Evolutionary conservation across 371 early-diverging fungal genomes (phyloP).

Genomic region (Syncephalis fuscata): DNA sequence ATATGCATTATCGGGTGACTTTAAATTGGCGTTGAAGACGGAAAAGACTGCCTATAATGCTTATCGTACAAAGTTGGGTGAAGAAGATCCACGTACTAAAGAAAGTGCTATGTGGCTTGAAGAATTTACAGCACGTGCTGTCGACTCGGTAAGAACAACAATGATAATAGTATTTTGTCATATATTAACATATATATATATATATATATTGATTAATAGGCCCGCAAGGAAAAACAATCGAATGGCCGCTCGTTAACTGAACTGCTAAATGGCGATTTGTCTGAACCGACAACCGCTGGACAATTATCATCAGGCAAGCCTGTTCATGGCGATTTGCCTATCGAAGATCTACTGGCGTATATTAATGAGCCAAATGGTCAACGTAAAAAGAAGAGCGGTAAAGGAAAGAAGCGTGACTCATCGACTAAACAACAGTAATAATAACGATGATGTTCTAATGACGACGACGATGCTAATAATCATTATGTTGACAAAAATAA

Average conservation of each 20-base stretch:
- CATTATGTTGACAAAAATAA: too few relatives aligned
- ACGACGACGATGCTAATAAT: too few relatives aligned
- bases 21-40: conserved; percentile 48
- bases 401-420: too few relatives aligned
- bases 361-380: conserved; percentile 19
- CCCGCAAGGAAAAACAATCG: not conserved
- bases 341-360: conserved; percentile 37
- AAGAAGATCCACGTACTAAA: conserved; percentile 53
- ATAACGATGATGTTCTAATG: too few relatives aligned
- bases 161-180: not conserved
- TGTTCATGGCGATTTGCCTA: conserved; percentile 27
- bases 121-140: conserved; percentile 41
- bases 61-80: conserved; percentile 45
- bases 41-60: conserved; percentile 59
- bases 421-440: too few relatives aligned
- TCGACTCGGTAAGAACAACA: conserved; percentile 20
- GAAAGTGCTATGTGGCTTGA: conserved; percentile 54
- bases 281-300: conserved; percentile 9
- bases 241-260: not conserved
- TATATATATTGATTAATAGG: not conserved
- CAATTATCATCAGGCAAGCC: too few relatives aligned
- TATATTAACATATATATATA: not conserved
- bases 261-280: not conserved
- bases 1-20: conserved; percentile 56
- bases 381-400: too few relatives aligned